phyloP scores from a whole-genome alignment of 495 filamentous ascomycete species.

The Lophiostoma macrostomum region DNA sequence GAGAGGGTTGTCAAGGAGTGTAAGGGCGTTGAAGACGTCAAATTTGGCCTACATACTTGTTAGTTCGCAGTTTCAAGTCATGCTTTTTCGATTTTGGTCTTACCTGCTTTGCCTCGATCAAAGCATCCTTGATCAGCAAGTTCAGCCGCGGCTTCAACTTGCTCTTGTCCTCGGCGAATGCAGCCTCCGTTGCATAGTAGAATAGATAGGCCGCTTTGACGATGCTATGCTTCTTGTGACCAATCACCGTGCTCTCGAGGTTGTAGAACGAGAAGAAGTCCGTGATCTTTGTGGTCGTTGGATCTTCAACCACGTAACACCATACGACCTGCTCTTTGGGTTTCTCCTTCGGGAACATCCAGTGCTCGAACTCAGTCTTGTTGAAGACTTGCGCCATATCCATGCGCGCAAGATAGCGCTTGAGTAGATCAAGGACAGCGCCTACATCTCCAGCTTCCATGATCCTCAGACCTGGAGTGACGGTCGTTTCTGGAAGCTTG shows the following conservation, averaged over 20 bases:
- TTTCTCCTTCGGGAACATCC: conserved; percentile 69
- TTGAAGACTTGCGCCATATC: conserved; percentile 80
- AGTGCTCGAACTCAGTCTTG: conserved; percentile 78
- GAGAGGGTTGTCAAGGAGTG: conserved; percentile 85
- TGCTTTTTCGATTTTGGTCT: background rate
- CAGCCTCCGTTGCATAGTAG: conserved; percentile 89
- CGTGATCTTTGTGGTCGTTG: conserved; percentile 73
- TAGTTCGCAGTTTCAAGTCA: background rate
- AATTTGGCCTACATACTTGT: conserved; percentile 59
- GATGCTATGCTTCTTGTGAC: conserved; percentile 67
- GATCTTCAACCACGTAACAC: conserved; percentile 84
- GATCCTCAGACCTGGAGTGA: conserved; percentile 67
- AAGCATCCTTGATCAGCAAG: conserved; percentile 72
- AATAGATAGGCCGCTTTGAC: conserved; percentile 90
- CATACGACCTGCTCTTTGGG: conserved; percentile 77
- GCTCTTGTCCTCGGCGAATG: conserved; percentile 55
- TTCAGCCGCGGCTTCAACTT: conserved; percentile 71
- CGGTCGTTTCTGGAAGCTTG: conserved; percentile 66
- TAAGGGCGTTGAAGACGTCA: conserved; percentile 95
- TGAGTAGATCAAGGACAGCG: conserved; percentile 68
- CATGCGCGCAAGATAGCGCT: conserved; percentile 73
- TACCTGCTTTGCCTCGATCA: conserved; percentile 82
- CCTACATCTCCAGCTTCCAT: conserved; percentile 84
- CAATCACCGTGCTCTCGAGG: conserved; percentile 88
- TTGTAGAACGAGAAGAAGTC: conserved; percentile 97